phyloP scores from a whole-genome alignment of 345 rosid species.

The Mallotus nudiflorus region DNA sequence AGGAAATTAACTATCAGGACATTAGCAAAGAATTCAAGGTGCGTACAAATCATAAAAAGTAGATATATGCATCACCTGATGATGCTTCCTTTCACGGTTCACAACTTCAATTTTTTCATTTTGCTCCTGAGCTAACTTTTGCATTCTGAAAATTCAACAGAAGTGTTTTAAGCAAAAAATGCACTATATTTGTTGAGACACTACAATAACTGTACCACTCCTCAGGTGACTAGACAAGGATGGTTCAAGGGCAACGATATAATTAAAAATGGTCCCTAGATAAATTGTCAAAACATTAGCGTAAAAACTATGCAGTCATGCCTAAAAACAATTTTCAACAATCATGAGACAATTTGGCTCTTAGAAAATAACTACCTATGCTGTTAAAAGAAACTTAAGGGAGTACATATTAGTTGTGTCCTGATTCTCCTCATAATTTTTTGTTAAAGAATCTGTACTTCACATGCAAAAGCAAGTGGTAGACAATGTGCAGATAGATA shows the following conservation, averaged over 20 bases:
- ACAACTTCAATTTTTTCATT: constrained; percentile 85
- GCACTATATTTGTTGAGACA: neutral
- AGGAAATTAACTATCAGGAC: constrained; percentile 18
- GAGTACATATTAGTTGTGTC: too few species aligned
- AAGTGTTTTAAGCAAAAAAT: neutral
- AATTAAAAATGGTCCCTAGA: neutral
- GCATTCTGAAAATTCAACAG: constrained; percentile 53
- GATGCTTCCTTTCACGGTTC: constrained; percentile 89
- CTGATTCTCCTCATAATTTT: neutral
- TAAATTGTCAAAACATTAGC: neutral
- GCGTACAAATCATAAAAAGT: neutral
- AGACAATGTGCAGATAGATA: neutral
- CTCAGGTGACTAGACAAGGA: neutral
- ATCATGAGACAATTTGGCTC: neutral
- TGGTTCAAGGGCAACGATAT: neutral
- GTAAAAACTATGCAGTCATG: neutral
- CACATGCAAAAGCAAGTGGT: neutral
- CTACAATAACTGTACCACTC: neutral
- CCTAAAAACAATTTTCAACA: neutral
- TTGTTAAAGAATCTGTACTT: neutral
- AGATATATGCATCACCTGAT: constrained; percentile 62
- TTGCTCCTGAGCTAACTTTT: constrained; percentile 73
- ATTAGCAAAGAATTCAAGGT: constrained; percentile 10
- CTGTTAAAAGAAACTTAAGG: too few species aligned
- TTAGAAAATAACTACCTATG: neutral